Base-by-base conservation (phyloP, 768 basidiomycete genomes). In the Agaricus subrufescens region DNA sequence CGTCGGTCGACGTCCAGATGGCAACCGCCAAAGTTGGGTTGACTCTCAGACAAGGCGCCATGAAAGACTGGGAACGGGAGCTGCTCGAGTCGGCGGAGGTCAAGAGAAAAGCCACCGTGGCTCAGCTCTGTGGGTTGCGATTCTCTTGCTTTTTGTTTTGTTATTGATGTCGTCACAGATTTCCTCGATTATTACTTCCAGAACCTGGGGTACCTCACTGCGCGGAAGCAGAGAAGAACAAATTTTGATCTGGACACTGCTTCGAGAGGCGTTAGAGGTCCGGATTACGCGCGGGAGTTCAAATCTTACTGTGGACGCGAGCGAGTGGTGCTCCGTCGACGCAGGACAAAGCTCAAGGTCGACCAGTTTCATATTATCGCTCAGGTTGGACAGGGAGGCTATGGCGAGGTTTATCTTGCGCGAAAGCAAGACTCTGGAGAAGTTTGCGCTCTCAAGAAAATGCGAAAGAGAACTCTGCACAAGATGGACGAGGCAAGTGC, bases 181-280 rank as follows among this genome's bases (percentile, higher is more conserved):
- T 98, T 98, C 73, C 82, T 97, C 50, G 96, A 98, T 71, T 98
- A 99, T 69, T 99, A 99, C 74, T 99, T 99, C 69, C 93, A 98
- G 67, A 81, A 85, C 1, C 80, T 99, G 38, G 93, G 92, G 15
- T 98, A 98, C 71, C 79, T 98, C 57, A 84, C 88, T 7, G 72
- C 87, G 19, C 84, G 97, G 26, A 94, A 93, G 68, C 86, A 93
- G 46, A 86, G 97, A 26, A 82, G 94, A 29, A 69, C 83, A 15
- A 83, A 78, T 54, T 98, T 98, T 70, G 89, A 96, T 66, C 73
- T 78, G 14, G 94, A 97, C 64, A 95, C 94, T 3, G 65, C 79
- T 2, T 73, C 80, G 10, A 87, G 96, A 31, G 74, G 81, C 50
- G 69, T 87, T n/a, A 73, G 70, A 47, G 68, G 70, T 11, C 61